Evolutionary conservation across 2,329 filamentous ascomycete species (phyloP).

Genomic region (Ceratocystiopsis sp.): DNA sequence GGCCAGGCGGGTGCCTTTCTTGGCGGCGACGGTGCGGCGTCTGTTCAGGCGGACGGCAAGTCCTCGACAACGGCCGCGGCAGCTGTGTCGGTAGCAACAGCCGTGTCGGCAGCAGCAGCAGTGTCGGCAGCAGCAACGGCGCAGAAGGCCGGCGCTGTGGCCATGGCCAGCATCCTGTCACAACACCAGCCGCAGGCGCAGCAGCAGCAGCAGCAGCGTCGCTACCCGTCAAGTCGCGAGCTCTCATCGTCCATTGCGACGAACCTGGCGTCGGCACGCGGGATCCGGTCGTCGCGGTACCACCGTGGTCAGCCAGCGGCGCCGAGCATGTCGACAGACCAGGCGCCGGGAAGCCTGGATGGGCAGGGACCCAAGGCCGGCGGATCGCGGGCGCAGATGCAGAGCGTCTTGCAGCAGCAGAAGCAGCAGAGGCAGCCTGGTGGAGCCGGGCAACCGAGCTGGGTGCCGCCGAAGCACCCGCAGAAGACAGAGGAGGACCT

Average conservation of each 20-base stretch:
- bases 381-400: conserved; percentile 34
- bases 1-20: background rate
- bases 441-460: conserved; percentile 31
- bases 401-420: conserved; percentile 35
- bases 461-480: conserved; percentile 22
- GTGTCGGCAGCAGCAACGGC: background rate
- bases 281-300: conserved; percentile 35
- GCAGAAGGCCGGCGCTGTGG: conserved; percentile 3
- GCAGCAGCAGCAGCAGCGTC: conserved; percentile 17
- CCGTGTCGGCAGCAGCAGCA: too few relatives aligned
- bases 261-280: conserved; percentile 71
- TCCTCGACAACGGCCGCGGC: too few relatives aligned
- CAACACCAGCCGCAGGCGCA: too few relatives aligned
- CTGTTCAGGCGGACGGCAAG: conserved; percentile 11
- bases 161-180: conserved; percentile 4
- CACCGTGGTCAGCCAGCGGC: conserved; percentile 50
- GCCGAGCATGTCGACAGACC: conserved; percentile 57
- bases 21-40: background rate
- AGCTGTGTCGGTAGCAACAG: too few relatives aligned
- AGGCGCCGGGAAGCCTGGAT: conserved; percentile 53
- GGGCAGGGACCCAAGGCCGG: conserved; percentile 29
- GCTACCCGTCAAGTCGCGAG: conserved; percentile 45
- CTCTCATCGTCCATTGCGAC: conserved; percentile 71
- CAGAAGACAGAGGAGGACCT: conserved; percentile 10
- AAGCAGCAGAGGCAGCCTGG: background rate